phyloP scores from a whole-genome alignment of 768 basidiomycete genomes.

The Pleurotus citrinopileatus region DNA sequence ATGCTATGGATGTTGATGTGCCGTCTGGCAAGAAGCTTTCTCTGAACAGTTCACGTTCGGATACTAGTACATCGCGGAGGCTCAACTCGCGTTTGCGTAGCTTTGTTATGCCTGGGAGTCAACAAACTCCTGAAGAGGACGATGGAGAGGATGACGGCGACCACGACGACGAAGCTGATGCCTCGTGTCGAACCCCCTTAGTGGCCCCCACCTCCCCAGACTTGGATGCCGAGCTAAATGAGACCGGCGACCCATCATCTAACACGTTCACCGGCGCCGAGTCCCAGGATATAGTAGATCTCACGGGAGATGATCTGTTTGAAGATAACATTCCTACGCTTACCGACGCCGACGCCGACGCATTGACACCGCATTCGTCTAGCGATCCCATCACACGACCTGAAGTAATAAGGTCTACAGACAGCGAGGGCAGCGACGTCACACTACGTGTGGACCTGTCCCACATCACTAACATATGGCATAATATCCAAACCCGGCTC shows the following conservation, averaged over 20 bases:
- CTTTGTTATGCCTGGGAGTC: slow-evolving; percentile 1
- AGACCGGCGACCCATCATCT: too few relatives aligned
- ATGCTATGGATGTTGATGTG: neutral
- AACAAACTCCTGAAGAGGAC: slow-evolving; percentile 15
- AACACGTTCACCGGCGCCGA: slow-evolving; percentile 9
- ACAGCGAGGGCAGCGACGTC: slow-evolving; percentile 18
- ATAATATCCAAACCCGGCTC: slow-evolving; percentile 7
- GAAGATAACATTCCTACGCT: slow-evolving; percentile 5
- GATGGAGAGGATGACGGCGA: slow-evolving; percentile 17
- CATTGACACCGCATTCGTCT: slow-evolving; percentile 15
- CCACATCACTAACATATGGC: slow-evolving; percentile 25
- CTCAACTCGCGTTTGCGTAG: neutral
- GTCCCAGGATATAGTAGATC: slow-evolving; percentile 18
- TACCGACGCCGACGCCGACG: slow-evolving; percentile 15
- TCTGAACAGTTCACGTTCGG: neutral
- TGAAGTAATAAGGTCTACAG: slow-evolving; percentile 38
- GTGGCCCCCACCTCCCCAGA: neutral
- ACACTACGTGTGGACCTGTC: slow-evolving; percentile 32
- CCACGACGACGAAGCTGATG: slow-evolving; percentile 7
- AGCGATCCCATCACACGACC: slow-evolving; percentile 26
- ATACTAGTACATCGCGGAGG: neutral
- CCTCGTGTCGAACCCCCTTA: neutral
- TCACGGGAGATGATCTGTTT: slow-evolving; percentile 14
- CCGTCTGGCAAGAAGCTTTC: neutral
- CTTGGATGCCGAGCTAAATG: too few relatives aligned